A percentile compares a stretch with the other conserved stretches of the same genome.
phyloP scores from a whole-genome alignment of 208 protist genomes.

The Kentomonas sorsogonicus region DNA sequence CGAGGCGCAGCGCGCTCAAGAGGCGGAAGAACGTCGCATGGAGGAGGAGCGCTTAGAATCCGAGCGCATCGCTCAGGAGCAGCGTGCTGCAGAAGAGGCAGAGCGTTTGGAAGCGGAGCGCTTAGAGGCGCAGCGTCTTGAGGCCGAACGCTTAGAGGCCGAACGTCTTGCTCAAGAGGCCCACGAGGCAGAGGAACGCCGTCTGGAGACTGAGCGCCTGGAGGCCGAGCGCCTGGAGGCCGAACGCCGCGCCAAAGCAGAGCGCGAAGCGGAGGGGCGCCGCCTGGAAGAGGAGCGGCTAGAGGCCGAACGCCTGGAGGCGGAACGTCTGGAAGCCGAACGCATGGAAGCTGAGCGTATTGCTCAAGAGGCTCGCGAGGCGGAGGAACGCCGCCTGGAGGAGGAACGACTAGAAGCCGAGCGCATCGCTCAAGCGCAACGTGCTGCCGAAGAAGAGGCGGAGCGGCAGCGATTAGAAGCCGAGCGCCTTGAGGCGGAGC shows the following conservation, averaged over 20 bases:
- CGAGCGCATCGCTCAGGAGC: constrained; percentile 17
- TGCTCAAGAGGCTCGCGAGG: constrained; percentile 12
- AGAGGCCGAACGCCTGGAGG: constrained; percentile 9
- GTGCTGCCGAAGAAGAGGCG: constrained; percentile 13
- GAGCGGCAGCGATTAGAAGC: constrained; percentile 16
- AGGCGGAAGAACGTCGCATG: constrained; percentile 7
- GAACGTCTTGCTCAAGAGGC: constrained; percentile 5
- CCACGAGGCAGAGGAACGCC: constrained; percentile 9
- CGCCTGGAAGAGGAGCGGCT: constrained; percentile 13
- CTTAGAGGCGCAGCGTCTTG: not conserved
- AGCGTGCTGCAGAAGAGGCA: constrained; percentile 8
- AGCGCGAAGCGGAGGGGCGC: not conserved
- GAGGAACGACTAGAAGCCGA: constrained; percentile 16
- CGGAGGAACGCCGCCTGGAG: constrained; percentile 18
- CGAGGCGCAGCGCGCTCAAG: not conserved
- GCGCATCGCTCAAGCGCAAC: constrained; percentile 21
- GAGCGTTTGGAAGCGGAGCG: not conserved
- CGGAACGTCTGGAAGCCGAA: constrained; percentile 11
- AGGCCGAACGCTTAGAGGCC: constrained; percentile 7
- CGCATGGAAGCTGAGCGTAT: constrained; percentile 5
- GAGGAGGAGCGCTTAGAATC: constrained; percentile 13
- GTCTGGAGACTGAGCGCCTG: not conserved
- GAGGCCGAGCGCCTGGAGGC: too few species aligned
- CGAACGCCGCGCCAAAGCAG: constrained; percentile 12
- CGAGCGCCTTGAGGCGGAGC: constrained; percentile 13